Conservation (phyloP, 2,329 filamentous ascomycete species). For the Metarhizium robertsii region DNA sequence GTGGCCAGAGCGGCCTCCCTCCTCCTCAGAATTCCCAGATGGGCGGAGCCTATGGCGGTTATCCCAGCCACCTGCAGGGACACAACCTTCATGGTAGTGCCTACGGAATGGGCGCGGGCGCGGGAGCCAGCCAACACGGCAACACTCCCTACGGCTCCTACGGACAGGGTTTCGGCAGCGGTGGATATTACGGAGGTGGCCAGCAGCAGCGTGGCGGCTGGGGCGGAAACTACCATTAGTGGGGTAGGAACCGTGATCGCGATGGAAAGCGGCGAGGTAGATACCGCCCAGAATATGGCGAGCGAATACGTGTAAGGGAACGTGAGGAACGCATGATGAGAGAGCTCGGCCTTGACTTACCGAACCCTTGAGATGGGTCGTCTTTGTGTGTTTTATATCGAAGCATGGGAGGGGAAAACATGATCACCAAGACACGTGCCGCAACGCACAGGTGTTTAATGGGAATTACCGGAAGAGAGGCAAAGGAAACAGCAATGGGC, state of each 20-base stretch:
- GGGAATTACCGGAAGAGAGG: conserved; percentile 6
- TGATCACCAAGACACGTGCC: conserved; percentile 21
- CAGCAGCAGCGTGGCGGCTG: conserved; percentile 44
- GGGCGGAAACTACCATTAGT: conserved; percentile 51
- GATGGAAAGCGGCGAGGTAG: conserved; percentile 14
- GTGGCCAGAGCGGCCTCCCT: conserved; percentile 42
- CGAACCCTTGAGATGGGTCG: conserved; percentile 5
- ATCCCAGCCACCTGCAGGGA: conserved; percentile 44
- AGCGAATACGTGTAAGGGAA: conserved; percentile 2
- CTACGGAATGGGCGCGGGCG: conserved; percentile 44
- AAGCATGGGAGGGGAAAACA: conserved; percentile 19
- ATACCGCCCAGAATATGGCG: conserved; percentile 5
- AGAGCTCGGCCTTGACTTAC: conserved; percentile 9
- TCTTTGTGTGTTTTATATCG: conserved; percentile 9
- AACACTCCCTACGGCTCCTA: conserved; percentile 47
- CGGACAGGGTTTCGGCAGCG: conserved; percentile 37
- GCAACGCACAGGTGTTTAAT: conserved; percentile 5
- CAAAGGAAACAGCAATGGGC: conserved; percentile 3
- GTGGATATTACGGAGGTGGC: conserved; percentile 35
- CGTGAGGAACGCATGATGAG: conserved; percentile 9
- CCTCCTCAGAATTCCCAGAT: conserved; percentile 48
- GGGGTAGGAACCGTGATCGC: conserved; percentile 22
- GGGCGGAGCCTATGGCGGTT: conserved; percentile 42
- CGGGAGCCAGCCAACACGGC: conserved; percentile 40
- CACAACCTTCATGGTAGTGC: conserved; percentile 45